Evolutionary conservation across 2,329 filamentous ascomycete genomes (phyloP).

Genomic region (Botrytis fragariae): DNA sequence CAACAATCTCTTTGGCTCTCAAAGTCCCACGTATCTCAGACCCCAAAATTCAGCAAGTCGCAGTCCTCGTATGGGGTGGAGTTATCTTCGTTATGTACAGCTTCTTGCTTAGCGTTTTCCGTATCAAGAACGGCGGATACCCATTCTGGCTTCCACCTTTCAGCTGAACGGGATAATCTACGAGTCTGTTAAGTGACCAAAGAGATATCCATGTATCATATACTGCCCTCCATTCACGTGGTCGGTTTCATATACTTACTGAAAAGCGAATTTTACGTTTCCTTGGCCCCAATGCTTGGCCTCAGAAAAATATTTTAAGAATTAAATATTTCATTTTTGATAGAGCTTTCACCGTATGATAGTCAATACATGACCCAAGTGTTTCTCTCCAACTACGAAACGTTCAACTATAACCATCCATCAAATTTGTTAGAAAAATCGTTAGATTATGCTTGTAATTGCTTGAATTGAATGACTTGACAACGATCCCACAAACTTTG

Average conservation of each 20-base stretch:
- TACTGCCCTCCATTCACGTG: neutral
- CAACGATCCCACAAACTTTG: neutral
- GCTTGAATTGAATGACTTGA: neutral
- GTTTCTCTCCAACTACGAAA: neutral
- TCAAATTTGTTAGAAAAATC: neutral
- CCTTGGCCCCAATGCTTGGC: constrained; percentile 2
- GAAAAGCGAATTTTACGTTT: constrained; percentile 10
- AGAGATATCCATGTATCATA: constrained; percentile 17
- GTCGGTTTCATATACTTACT: constrained; percentile 18
- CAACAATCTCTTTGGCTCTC: constrained; percentile 83
- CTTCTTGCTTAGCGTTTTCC: constrained; percentile 90
- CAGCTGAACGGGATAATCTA: constrained; percentile 1
- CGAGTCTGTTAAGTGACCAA: neutral
- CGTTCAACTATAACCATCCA: neutral
- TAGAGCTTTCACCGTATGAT: neutral
- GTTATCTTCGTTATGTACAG: constrained; percentile 84
- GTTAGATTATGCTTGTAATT: neutral
- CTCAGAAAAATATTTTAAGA: neutral
- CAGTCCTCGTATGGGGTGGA: constrained; percentile 74
- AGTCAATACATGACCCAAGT: neutral
- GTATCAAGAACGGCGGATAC: constrained; percentile 91
- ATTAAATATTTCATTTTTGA: neutral
- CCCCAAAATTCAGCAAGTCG: constrained; percentile 72
- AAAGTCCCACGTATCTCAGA: constrained; percentile 90
- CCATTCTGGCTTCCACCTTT: constrained; percentile 94